A percentile compares a stretch with the other conserved stretches of the same genome.
Conservation (phyloP, 768 basidiomycete genomes). For the Russula ochroleuca region DNA sequence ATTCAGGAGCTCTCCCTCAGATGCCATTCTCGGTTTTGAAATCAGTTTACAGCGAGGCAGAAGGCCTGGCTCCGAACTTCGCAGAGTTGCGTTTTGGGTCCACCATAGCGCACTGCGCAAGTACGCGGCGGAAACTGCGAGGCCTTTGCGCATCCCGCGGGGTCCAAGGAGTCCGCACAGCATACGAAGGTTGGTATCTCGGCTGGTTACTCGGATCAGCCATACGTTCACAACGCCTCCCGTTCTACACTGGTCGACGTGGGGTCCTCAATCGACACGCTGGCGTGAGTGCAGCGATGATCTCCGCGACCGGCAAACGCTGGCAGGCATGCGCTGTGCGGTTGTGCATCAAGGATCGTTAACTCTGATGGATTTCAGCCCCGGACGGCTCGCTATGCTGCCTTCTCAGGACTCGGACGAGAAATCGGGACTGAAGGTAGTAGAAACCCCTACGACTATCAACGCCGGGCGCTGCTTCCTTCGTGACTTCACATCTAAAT, state of each 20-base stretch:
- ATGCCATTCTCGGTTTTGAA: slow-evolving; percentile 20
- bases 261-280: slow-evolving; percentile 22
- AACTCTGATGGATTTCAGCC: slow-evolving; percentile 21
- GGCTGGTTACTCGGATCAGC: slow-evolving; percentile 4
- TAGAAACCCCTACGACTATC: neutral
- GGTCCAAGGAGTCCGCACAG: neutral
- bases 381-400: slow-evolving; percentile 15
- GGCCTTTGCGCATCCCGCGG: neutral
- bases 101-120: slow-evolving; percentile 9
- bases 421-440: neutral
- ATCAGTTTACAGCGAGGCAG: slow-evolving; percentile 11
- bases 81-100: slow-evolving; percentile 19
- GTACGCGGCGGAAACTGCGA: slow-evolving; percentile 4
- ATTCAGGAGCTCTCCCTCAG: slow-evolving; percentile 14
- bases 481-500: slow-evolving; percentile 8
- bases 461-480: slow-evolving; percentile 12
- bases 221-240: neutral
- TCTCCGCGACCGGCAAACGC: slow-evolving; percentile 20
- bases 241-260: slow-evolving; percentile 15
- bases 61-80: slow-evolving; percentile 5
- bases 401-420: neutral
- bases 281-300: slow-evolving; percentile 16
- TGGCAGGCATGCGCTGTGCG: slow-evolving; percentile 22
- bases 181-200: slow-evolving; percentile 2
- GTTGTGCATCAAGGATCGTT: slow-evolving; percentile 12